Conservation (phyloP, 2,329 filamentous ascomycete species). For the Cladophialophora immunda region DNA sequence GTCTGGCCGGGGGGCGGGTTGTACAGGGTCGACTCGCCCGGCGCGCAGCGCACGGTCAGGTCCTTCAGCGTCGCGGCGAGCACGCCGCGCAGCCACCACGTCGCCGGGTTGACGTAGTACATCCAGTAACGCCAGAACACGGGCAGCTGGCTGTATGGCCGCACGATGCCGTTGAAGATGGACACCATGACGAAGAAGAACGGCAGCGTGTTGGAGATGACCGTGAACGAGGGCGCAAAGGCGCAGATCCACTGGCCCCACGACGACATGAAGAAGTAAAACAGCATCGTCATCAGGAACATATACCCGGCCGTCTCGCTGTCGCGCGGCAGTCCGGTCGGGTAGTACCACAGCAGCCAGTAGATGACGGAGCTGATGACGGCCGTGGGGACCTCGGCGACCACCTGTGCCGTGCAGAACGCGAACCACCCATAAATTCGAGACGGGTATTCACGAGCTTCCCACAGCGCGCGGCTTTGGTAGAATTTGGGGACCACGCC, state of each 20-base stretch:
- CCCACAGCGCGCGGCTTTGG: conserved; percentile 75
- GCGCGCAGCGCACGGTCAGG: conserved; percentile 60
- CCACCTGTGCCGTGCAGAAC: conserved; percentile 76
- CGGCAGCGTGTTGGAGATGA: conserved; percentile 76
- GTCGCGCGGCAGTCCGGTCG: conserved; percentile 73
- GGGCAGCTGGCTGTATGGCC: conserved; percentile 70
- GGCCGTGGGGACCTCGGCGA: conserved; percentile 76
- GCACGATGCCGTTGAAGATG: conserved; percentile 79
- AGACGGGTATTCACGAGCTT: conserved; percentile 75
- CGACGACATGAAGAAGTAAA: conserved; percentile 76
- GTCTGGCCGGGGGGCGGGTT: conserved; percentile 70
- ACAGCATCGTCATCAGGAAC: conserved; percentile 80
- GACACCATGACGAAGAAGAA: conserved; percentile 84
- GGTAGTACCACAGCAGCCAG: conserved; percentile 80
- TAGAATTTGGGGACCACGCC: conserved; percentile 80
- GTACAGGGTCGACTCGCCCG: conserved; percentile 70
- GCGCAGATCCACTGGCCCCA: conserved; percentile 89
- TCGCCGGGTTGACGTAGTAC: conserved; percentile 74
- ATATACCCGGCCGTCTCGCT: conserved; percentile 74
- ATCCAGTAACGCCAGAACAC: conserved; percentile 42
- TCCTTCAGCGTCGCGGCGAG: conserved; percentile 69
- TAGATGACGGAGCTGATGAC: conserved; percentile 72
- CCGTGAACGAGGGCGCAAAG: conserved; percentile 79
- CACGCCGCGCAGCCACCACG: conserved; percentile 76
- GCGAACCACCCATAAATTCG: conserved; percentile 81